Percentiles rank a stretch among this genome's conserved stretches.
phyloP scores from a whole-genome alignment of 2,329 filamentous ascomycete genomes.

The Trichophyton rubrum region DNA sequence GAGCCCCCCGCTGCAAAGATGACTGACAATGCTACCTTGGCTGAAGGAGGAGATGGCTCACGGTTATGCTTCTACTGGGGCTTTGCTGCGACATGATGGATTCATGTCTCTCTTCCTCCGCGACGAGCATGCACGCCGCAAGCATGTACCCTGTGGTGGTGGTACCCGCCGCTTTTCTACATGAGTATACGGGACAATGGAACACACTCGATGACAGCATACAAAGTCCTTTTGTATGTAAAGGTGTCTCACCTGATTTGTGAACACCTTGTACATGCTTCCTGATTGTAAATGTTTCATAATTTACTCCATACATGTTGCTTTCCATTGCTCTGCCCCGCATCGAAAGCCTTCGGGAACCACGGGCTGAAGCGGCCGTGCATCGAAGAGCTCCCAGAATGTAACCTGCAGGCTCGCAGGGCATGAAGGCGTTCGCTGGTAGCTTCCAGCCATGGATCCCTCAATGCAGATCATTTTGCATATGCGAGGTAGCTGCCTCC shows the following conservation, averaged over 20 bases:
- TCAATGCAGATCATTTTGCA: not conserved
- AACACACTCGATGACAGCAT: not conserved
- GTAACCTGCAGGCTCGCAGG: not conserved
- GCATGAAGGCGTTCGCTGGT: not conserved
- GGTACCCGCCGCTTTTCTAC: not conserved
- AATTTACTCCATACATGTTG: not conserved
- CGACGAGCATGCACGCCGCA: not conserved
- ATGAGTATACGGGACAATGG: not conserved
- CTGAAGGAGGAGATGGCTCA: not conserved
- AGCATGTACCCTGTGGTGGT: not conserved
- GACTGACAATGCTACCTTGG: not conserved
- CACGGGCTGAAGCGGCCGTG: not conserved
- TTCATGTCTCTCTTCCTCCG: constrained; percentile 1
- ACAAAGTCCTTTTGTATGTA: not conserved
- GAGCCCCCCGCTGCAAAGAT: not conserved
- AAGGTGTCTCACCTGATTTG: not conserved
- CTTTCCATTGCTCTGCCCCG: not conserved
- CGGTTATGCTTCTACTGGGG: not conserved
- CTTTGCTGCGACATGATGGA: not conserved
- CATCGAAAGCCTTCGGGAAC: not conserved
- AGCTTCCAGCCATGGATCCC: not conserved
- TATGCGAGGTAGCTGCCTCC: not conserved
- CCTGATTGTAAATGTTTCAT: not conserved
- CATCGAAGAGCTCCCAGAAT: not conserved
- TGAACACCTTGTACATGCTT: not conserved